phyloP scores from a whole-genome alignment of 305 asterid species.

The Stenogyne calaminthoides region DNA sequence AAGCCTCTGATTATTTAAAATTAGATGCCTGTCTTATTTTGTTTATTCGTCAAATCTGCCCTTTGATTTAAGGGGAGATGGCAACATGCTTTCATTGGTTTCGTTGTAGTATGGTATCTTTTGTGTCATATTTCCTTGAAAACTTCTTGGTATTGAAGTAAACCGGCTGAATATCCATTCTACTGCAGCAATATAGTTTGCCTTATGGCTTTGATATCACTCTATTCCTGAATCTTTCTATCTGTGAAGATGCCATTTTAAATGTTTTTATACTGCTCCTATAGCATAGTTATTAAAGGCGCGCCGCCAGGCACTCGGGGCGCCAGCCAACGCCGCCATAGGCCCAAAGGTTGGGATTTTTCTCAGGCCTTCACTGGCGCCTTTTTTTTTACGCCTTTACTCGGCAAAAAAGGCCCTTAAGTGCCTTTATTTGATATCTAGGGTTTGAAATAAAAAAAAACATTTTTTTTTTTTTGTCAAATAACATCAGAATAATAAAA shows the following conservation, averaged over 20 bases:
- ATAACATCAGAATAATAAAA: too few relatives aligned
- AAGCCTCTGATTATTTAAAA: not conserved
- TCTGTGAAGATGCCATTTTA: not conserved
- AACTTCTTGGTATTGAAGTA: not conserved
- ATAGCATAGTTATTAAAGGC: too few relatives aligned
- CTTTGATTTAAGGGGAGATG: too few relatives aligned
- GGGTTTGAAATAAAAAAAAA: too few relatives aligned
- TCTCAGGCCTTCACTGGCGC: too few relatives aligned
- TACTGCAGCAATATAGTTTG: not conserved
- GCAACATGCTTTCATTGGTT: not conserved
- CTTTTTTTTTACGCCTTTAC: too few relatives aligned
- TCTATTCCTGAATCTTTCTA: not conserved
- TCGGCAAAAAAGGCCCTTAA: too few relatives aligned
- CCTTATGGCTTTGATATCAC: not conserved
- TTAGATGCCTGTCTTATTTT: constrained; percentile 5
- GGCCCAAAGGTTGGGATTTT: too few relatives aligned
- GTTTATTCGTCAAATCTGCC: not conserved
- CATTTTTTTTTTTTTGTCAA: too few relatives aligned
- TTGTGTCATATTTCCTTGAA: not conserved
- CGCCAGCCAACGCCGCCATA: too few relatives aligned
- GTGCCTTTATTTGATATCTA: too few relatives aligned
- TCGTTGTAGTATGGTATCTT: constrained; percentile 11
- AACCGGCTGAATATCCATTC: not conserved
- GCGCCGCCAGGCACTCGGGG: too few relatives aligned
- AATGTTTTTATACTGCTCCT: not conserved